These are phyloP conservation scores for Vigna unguiculata DNA, from an alignment of 306 rosid genomes.

Conservation along the genomic window DNA sequence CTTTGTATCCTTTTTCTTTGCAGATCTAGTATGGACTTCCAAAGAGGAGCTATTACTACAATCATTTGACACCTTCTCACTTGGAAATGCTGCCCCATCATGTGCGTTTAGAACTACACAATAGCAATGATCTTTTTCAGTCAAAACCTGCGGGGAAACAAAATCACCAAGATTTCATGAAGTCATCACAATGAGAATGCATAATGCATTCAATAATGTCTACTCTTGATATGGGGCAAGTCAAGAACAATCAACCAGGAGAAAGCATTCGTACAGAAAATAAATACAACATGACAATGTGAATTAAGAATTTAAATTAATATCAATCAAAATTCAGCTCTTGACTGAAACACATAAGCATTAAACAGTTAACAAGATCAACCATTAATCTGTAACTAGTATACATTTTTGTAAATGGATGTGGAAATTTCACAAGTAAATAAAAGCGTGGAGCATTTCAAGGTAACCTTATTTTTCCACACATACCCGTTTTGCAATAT, in stretches of 20 bases:
- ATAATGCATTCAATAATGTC: constrained; percentile 18
- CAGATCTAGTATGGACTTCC: constrained; percentile 48
- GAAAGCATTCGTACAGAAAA: constrained; percentile 31
- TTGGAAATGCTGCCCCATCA: constrained; percentile 96
- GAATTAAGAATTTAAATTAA: constrained; percentile 24
- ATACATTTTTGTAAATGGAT: neutral
- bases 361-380: constrained; percentile 31
- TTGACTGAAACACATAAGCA: constrained; percentile 29
- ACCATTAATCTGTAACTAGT: constrained; percentile 15
- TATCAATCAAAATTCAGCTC: constrained; percentile 26
- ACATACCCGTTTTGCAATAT: neutral
- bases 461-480: constrained; percentile 13
- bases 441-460: constrained; percentile 26
- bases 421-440: constrained; percentile 11
- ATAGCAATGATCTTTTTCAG: constrained; percentile 92
- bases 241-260: constrained; percentile 27
- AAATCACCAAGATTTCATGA: constrained; percentile 36
- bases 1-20: constrained; percentile 65
- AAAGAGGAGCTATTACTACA: constrained; percentile 53
- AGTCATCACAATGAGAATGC: constrained; percentile 33
- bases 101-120: constrained; percentile 98
- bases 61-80: constrained; percentile 53
- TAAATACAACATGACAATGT: constrained; percentile 15
- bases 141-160: constrained; percentile 74
- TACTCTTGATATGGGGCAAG: constrained; percentile 37